phyloP scores from a whole-genome alignment of 768 basidiomycete species.

The Porpolomopsis calyptriformis region DNA sequence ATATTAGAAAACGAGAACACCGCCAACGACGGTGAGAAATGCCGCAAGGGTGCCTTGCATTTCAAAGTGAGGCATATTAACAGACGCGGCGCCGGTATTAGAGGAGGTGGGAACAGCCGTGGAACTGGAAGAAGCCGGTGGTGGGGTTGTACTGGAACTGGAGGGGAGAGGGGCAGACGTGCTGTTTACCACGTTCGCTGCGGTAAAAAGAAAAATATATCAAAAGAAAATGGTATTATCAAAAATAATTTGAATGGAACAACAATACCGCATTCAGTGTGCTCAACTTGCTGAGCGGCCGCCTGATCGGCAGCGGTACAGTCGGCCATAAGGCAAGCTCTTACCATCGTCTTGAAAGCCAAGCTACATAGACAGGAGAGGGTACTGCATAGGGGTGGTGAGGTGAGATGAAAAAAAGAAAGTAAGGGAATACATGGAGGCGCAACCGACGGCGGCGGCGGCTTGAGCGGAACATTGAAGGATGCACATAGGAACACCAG shows the following conservation, averaged over 20 bases:
- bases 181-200: not conserved
- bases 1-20: no score
- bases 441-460: slow-evolving; percentile 4
- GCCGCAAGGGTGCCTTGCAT: not conserved
- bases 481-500: not conserved
- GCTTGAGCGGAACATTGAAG: not conserved
- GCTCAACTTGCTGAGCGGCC: slow-evolving; percentile 24
- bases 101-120: not conserved
- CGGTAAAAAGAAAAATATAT: not conserved
- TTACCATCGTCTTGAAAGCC: slow-evolving; percentile 26
- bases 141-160: not conserved
- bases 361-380: slow-evolving; percentile 30
- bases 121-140: not conserved
- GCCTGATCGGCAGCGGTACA: slow-evolving; percentile 24
- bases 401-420: not conserved
- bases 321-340: slow-evolving; percentile 22
- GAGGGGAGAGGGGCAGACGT: not conserved
- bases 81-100: not conserved
- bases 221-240: not conserved
- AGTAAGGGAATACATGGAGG: not conserved
- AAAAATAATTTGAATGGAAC: not conserved
- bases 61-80: not conserved
- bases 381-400: slow-evolving; percentile 15
- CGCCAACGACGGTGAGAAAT: not conserved
- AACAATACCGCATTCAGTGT: slow-evolving; percentile 19